Evolutionary conservation across 768 basidiomycete species (phyloP).

Genomic region (Russula compacta): DNA sequence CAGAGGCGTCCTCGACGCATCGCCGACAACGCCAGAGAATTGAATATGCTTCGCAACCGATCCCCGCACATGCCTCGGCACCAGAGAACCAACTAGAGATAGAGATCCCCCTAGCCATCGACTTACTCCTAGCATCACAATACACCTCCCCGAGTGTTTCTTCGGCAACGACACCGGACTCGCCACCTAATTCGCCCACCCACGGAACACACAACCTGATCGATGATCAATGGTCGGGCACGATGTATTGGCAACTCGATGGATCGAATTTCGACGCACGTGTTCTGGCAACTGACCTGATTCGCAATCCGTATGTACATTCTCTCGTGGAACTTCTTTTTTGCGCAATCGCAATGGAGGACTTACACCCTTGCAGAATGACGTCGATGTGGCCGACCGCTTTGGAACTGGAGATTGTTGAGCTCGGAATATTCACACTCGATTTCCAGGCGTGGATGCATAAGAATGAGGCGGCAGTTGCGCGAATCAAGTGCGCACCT

Average conservation of each 20-base stretch:
- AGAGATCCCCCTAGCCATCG: not conserved
- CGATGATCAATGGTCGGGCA: not conserved
- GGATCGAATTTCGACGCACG: not conserved
- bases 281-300: not conserved
- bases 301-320: not conserved
- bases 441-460: conserved; percentile 4
- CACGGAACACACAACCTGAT: not conserved
- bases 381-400: not conserved
- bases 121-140: too few relatives aligned
- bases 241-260: not conserved
- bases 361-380: not conserved
- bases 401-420: not conserved
- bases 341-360: too few relatives aligned
- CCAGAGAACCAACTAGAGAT: not conserved
- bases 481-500: not conserved
- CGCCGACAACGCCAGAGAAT: not conserved
- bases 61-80: not conserved
- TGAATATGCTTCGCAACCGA: not conserved
- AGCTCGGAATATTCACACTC: not conserved
- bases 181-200: too few relatives aligned
- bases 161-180: too few relatives aligned
- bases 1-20: not conserved
- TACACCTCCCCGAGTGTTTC: too few relatives aligned
- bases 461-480: not conserved
- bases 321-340: not conserved